These are phyloP conservation scores for Botryotinia narcissicola DNA, from an alignment of 2,329 filamentous ascomycete genomes.

Conservation along the genomic window DNA sequence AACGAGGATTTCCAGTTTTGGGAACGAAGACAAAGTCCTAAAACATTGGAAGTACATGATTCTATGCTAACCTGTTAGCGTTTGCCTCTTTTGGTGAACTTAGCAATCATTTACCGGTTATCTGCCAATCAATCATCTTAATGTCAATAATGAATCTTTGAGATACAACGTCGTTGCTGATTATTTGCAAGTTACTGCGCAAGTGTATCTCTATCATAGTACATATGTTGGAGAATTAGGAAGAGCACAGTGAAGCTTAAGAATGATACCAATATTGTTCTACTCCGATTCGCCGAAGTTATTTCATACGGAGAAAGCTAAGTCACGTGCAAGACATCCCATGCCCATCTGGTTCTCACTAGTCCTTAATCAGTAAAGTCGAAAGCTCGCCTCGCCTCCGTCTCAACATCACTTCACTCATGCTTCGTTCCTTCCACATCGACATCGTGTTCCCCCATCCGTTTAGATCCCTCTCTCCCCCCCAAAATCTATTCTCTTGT, in stretches of 20 bases:
- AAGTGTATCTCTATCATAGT: no score
- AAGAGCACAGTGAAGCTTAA: background rate
- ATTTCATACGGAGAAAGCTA: background rate
- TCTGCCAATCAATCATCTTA: conserved; percentile 3
- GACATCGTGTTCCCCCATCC: background rate
- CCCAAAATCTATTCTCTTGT: background rate
- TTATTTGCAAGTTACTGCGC: background rate
- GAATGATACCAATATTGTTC: background rate
- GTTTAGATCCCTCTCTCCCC: background rate
- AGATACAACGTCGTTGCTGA: background rate
- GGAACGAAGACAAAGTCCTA: background rate
- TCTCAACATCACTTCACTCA: conserved; percentile 11
- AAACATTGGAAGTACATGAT: background rate
- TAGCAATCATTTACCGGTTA: background rate
- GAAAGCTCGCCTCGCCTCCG: background rate
- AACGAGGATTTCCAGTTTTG: background rate
- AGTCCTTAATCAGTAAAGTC: background rate
- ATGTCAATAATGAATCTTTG: background rate
- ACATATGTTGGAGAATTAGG: background rate
- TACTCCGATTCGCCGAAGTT: background rate
- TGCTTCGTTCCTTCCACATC: background rate
- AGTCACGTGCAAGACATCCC: background rate
- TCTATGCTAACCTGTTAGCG: background rate
- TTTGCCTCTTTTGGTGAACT: conserved; percentile 4
- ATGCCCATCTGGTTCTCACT: background rate